These are phyloP conservation scores for Sarcocystis neurona DNA, from an alignment of 169 alveolate species.

Conservation along the genomic window DNA sequence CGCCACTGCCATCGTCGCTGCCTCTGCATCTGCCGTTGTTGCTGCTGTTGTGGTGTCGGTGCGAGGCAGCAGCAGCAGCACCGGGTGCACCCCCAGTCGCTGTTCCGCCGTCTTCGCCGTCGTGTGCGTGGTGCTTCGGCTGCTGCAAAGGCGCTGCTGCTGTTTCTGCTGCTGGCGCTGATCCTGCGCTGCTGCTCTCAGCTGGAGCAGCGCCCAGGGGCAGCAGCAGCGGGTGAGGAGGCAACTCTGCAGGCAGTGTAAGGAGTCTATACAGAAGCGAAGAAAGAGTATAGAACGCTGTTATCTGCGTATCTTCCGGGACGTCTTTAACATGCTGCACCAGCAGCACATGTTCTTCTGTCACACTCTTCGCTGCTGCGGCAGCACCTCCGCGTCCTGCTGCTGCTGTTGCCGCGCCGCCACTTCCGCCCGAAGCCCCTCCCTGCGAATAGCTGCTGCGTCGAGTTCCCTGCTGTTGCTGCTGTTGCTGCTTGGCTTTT, in stretches of 20 bases:
- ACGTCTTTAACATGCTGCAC: not conserved
- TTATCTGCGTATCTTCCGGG: conserved; percentile 2
- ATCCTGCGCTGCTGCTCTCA: not conserved
- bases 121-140: too few species aligned
- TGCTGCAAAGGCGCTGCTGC: too few species aligned
- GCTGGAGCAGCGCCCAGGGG: not conserved
- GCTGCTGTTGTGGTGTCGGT: too few species aligned
- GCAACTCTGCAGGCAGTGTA: conserved; percentile 9
- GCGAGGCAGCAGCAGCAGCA: too few species aligned
- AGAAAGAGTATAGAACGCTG: conserved; percentile 17
- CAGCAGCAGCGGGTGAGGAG: conserved; percentile 15
- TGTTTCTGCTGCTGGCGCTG: not conserved
- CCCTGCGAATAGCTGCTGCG: too few species aligned
- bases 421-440: too few species aligned
- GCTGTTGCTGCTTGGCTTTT: not conserved
- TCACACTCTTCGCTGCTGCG: too few species aligned
- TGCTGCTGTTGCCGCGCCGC: too few species aligned
- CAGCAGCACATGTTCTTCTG: not conserved
- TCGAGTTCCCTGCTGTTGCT: conserved; percentile 12
- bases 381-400: too few species aligned
- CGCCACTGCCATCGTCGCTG: not conserved
- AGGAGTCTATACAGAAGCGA: conserved; percentile 16
- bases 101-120: too few species aligned
- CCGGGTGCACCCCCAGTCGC: too few species aligned
- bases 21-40: too few species aligned